phyloP scores from a whole-genome alignment of 73 alveolate genomes.

The Paramecium sexaurelia region DNA sequence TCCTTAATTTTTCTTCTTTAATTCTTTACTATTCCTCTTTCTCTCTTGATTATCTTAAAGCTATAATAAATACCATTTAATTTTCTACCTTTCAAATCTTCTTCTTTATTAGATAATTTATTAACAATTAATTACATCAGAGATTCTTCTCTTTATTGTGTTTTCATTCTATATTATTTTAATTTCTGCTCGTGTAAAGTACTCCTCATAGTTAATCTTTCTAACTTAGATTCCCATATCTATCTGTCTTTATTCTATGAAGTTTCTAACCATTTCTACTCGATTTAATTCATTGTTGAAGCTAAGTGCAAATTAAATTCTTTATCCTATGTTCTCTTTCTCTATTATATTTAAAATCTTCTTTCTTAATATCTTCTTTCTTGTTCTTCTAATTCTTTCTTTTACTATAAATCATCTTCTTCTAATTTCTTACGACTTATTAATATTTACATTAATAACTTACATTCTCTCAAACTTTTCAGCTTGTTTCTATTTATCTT shows the following conservation, averaged over 20 bases:
- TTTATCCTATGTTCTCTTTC: not conserved
- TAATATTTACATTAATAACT: not conserved
- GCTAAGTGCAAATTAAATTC: not conserved
- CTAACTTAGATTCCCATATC: not conserved
- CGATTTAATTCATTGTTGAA: not conserved
- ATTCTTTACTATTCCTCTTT: not conserved
- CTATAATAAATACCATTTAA: not conserved
- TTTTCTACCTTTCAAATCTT: constrained; percentile 18
- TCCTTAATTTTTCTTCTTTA: constrained; percentile 6
- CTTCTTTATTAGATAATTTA: not conserved
- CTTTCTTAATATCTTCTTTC: constrained; percentile 29
- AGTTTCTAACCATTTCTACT: not conserved
- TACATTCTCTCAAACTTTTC: constrained; percentile 39
- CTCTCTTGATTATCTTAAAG: not conserved
- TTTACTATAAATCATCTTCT: not conserved
- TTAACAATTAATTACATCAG: not conserved
- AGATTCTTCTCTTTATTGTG: not conserved
- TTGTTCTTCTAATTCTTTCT: constrained; percentile 7
- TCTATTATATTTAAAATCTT: not conserved
- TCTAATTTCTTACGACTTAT: constrained; percentile 32
- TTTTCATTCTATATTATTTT: not conserved
- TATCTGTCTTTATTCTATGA: not conserved
- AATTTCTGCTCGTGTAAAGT: not conserved
- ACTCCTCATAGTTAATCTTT: not conserved
- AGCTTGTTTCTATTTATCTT: not conserved